Base-by-base conservation (phyloP, 2,329 filamentous ascomycete species). In the Ascocoryne sarcoides region DNA sequence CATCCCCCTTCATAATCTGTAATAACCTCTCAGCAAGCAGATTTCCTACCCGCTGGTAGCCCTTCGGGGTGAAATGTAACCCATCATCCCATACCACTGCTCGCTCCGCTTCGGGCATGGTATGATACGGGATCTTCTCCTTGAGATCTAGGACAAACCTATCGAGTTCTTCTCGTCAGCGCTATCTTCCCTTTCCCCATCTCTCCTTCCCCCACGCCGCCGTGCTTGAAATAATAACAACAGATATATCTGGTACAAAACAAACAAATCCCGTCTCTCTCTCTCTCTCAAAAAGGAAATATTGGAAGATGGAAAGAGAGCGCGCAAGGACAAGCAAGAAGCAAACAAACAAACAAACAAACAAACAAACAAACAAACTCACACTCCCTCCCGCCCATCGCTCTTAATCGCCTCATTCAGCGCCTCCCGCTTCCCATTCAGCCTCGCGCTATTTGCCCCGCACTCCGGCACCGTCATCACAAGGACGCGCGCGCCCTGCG, bases 401-500 rank as follows among this genome's bases (percentile, higher is more conserved):
- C 18, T 32, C 33, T 39, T 49, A 7, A 82, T 80, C 17, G 62
- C 52, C 2, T 57, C 44, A 52, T 83, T 82, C 41, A 82, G 55
- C 17, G 60, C 54, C 17, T 65, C 57, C 4, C 75, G 62, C 26
- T 51, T 57, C 16, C 48, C 46, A 20, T 62, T 59, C 16, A 69
- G 52, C 47, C 18, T 52, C 37, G 37, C 15, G 40, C 10, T 4
- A 32, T 40, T 46, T 8, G 17, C 26, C 1, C 34, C 15, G 36
- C 66, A 66, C 49, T 81, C 77, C 0, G 75, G 76, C 1, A 83
- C 64, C 0, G 78, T 83, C 35, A 82, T 62, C 2, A 76, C 73
- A 3, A 83, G 66, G 3, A 83, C 69, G 42, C 74, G 73, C 49
- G 65, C 62, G 3, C 67, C 67, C 5, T 64, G 63, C 1, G 57